Base-by-base conservation (phyloP, 495 filamentous ascomycete genomes). In the Penicillium malachiteum region DNA sequence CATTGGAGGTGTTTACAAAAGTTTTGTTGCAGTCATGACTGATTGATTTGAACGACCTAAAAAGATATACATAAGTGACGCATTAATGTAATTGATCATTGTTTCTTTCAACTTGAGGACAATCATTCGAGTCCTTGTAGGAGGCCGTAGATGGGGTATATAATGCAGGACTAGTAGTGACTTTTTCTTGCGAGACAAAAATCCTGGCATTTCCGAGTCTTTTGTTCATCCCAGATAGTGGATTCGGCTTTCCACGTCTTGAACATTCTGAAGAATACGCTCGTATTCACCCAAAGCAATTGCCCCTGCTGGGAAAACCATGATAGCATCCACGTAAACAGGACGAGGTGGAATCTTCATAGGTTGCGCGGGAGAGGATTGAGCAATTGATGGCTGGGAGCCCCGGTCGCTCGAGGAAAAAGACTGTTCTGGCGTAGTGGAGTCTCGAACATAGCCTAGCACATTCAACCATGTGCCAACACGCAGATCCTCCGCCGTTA, bases 381-480 rank as follows among this genome's bases (percentile, higher is more conserved):
- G 46, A 31, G 12, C 40, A 38, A 3, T 38, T 31, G 32, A 17
- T 42, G 46, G 46, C 14, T 49, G 52, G 9, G 42, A 56, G 16
- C 57, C 35, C 18, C 40, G 35, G n/a, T 52, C 55, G 21, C 38
- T 58, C 10, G 58, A 62, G 10, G 48, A 37, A 34, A 58, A 63
- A 5, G 63, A 67, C 8, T 35, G 21, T 38, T 47, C 12, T 10
- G 57, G 53, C 7, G 55, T 32, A 5, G 16, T 16, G 6, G 55
- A 37, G 13, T 66, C 65, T 56, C 63, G 78, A 35, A 95, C 77
- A 68, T 96, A 96, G 2, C 93, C 94, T 50, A 96, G 80, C 0
- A 97, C 81, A 68, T 96, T 94, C 16, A 96, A 67, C 94, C 94
- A 98, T 45, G 87, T 82, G n/a, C 94, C 94, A 6, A 87, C 73